These are phyloP conservation scores for Drechslerella dactyloides DNA, from an alignment of 2,329 filamentous ascomycete species.

Conservation along the genomic window DNA sequence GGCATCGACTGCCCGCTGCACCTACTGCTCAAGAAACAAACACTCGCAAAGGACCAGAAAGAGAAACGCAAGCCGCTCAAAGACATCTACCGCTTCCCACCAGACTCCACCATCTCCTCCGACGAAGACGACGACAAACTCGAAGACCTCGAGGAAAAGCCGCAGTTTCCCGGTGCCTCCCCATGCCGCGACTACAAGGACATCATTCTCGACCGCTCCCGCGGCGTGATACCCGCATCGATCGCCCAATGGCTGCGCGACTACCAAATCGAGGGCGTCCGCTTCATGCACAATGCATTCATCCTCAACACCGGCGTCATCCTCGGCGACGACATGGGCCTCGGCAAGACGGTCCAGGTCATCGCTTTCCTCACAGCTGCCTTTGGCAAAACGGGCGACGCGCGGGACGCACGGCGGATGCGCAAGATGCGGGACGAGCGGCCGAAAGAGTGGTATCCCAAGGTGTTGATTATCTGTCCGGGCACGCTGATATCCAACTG, in stretches of 20 bases:
- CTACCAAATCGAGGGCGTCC: slow-evolving; percentile 85
- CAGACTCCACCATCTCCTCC: slow-evolving; percentile 59
- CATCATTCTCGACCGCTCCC: slow-evolving; percentile 75
- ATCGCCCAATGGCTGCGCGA: slow-evolving; percentile 90
- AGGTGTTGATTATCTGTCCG: slow-evolving; percentile 83
- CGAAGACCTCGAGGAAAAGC: slow-evolving; percentile 65
- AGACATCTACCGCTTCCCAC: slow-evolving; percentile 52
- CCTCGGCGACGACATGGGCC: slow-evolving; percentile 94
- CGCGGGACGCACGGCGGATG: slow-evolving; percentile 84
- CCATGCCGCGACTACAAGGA: slow-evolving; percentile 75
- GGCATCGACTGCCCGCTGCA: slow-evolving; percentile 54
- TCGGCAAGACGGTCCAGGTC: slow-evolving; percentile 96
- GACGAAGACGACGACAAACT: slow-evolving; percentile 60
- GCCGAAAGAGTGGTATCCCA: slow-evolving; percentile 75
- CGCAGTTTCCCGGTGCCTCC: slow-evolving; percentile 73
- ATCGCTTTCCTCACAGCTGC: slow-evolving; percentile 88
- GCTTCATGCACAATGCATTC: slow-evolving; percentile 85
- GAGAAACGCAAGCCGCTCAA: slow-evolving; percentile 48
- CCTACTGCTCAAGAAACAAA: slow-evolving; percentile 33
- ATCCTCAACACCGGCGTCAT: slow-evolving; percentile 90
- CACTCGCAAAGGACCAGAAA: slow-evolving; percentile 34
- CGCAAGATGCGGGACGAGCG: slow-evolving; percentile 73
- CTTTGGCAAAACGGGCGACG: slow-evolving; percentile 92
- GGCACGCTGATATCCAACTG: slow-evolving; percentile 89
- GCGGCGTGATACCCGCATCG: slow-evolving; percentile 81